Conservation (phyloP, 768 basidiomycete species). For the Crepidotus variabilis region DNA sequence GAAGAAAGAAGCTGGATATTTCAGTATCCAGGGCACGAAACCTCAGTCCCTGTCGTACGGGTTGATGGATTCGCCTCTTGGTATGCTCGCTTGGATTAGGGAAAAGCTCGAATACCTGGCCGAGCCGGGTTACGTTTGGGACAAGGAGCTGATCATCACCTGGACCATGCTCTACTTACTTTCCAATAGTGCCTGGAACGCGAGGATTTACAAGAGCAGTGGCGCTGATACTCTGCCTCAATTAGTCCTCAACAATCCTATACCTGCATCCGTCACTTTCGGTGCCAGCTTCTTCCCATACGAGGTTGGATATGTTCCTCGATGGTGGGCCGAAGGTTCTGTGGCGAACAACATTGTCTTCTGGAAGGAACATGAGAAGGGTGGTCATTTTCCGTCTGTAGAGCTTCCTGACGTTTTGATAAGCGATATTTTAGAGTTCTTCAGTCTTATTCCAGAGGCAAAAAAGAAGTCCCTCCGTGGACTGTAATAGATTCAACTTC, state of each 20-base stretch:
- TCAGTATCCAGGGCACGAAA: conserved; percentile 33
- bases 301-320: conserved; percentile 30
- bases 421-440: conserved; percentile 30
- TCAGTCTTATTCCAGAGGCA: conserved; percentile 12
- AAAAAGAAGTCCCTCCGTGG: background rate
- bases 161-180: conserved; percentile 38
- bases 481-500: no score
- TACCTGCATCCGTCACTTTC: conserved; percentile 27
- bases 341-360: conserved; percentile 37
- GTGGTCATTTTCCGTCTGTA: conserved; percentile 45
- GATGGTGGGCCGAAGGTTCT: conserved; percentile 37
- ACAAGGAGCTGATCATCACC: conserved; percentile 28
- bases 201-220: conserved; percentile 30
- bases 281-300: conserved; percentile 40
- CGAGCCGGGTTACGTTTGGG: conserved; percentile 23
- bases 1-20: conserved; percentile 31
- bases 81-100: conserved; percentile 43
- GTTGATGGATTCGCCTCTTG: conserved; percentile 49
- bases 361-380: conserved; percentile 34
- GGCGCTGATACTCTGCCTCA: conserved; percentile 2
- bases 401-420: conserved; percentile 37
- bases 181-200: conserved; percentile 28
- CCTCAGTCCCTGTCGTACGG: conserved; percentile 44
- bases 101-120: conserved; percentile 30
- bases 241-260: conserved; percentile 17